A percentile compares a stretch with the other conserved stretches of the same genome.
Evolutionary conservation across 768 basidiomycete species (phyloP).

Genomic region (Myochromella boudieri): DNA sequence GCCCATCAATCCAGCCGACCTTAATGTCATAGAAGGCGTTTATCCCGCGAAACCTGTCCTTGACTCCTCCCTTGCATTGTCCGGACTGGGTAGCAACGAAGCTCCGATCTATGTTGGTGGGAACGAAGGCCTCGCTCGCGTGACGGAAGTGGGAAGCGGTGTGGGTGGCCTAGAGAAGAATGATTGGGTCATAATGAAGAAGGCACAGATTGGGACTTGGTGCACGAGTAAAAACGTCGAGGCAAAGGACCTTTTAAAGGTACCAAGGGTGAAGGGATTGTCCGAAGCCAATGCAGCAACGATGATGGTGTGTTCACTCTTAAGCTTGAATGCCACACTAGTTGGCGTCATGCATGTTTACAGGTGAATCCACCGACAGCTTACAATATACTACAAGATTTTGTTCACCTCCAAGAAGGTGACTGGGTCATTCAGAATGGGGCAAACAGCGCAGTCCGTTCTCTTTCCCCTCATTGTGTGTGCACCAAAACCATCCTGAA

Average conservation of each 20-base stretch:
- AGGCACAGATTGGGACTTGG: slow-evolving; percentile 78
- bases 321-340: background rate
- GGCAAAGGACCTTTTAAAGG: slow-evolving; percentile 56
- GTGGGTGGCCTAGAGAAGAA: slow-evolving; percentile 47
- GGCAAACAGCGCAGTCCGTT: slow-evolving; percentile 75
- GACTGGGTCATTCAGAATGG: slow-evolving; percentile 89
- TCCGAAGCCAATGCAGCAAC: slow-evolving; percentile 72
- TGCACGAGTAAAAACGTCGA: slow-evolving; percentile 52
- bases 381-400: slow-evolving; percentile 77
- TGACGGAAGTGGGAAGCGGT: slow-evolving; percentile 58
- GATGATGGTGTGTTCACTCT: slow-evolving; percentile 52
- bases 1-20: slow-evolving; percentile 80
- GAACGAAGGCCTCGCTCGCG: slow-evolving; percentile 74
- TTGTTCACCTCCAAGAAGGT: slow-evolving; percentile 58
- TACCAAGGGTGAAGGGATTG: slow-evolving; percentile 48
- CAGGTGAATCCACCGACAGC: slow-evolving; percentile 86
- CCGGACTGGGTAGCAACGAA: slow-evolving; percentile 30
- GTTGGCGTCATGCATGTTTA: background rate
- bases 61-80: slow-evolving; percentile 31
- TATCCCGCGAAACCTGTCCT: slow-evolving; percentile 65
- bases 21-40: slow-evolving; percentile 82
- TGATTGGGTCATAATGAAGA: slow-evolving; percentile 77
- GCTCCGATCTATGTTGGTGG: slow-evolving; percentile 61
- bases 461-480: background rate
- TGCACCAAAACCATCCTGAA: slow-evolving; percentile 6